Evolutionary conservation across 1,139 yeast species (phyloP), one percentile per base, ranked within the genome.

Genomic region (Yamadazyma membranifaciens): DNA sequence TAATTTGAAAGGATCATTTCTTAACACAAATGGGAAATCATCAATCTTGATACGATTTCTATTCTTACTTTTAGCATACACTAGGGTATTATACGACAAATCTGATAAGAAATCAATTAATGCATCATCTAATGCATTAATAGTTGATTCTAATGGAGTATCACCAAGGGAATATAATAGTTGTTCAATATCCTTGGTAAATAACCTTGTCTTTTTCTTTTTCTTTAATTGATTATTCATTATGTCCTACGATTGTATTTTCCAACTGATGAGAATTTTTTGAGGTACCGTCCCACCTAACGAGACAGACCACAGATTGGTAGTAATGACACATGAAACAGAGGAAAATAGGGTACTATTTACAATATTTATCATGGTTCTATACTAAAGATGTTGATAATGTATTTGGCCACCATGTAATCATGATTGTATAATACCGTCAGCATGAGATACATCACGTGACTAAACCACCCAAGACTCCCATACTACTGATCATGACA

Each of bases 81-180:
- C 43, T 9, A 56, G 47, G 10, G 59, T 47, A 39, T 57, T 55
- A 20, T 52, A 53, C 14, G 63, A 54, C 5, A 88, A 69, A 53
- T 85, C 91, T 4, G 81, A 75, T 35, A 91, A 66, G 56, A 84
- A 91, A 43, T 84, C 87, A 25, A 84, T 79, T 12, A 91, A 73
- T n/a, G 87, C 73, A 51, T 91, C 98, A 55, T 91, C 98, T 16
- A 91, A 61, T 4, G 87, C 80, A 42, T 82, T 83, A 1, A 87
- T 81, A 0, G 95, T 86, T 41, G 86, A 84, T 27, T 83, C 83
- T 26, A 81, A 71, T 2, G 85, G 78, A 1, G 83, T 86, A 56
- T 91, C 98, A 1, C 98, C 98, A 57, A 83, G 81, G 0, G 96
- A 91, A 55, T 81, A 91, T 44, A 91, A 67, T 36, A 91, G 65